Conservation (phyloP, 2,329 filamentous ascomycete genomes). For the Alternaria tenuissima region DNA sequence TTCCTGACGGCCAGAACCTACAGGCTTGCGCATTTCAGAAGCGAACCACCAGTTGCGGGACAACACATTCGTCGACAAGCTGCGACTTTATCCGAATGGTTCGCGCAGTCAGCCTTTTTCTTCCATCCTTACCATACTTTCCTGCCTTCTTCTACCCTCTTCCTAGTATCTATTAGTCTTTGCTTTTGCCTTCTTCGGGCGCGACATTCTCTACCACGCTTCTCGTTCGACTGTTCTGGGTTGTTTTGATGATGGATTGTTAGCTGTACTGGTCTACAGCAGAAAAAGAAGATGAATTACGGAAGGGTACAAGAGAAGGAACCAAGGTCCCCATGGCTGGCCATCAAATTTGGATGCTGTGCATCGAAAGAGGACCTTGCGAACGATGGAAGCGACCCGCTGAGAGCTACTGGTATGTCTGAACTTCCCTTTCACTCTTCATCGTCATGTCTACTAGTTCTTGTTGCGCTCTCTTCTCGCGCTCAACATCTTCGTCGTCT, state of each 20-base stretch:
- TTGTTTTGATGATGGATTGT: slow-evolving; percentile 24
- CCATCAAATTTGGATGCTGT: slow-evolving; percentile 51
- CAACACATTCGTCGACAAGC: slow-evolving; percentile 21
- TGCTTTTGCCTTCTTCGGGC: slow-evolving; percentile 19
- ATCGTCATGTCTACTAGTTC: background rate
- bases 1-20: slow-evolving; percentile 31
- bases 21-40: slow-evolving; percentile 24
- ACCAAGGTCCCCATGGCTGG: slow-evolving; percentile 42
- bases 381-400: slow-evolving; percentile 31
- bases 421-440: slow-evolving; percentile 12
- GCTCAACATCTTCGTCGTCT: background rate
- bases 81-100: slow-evolving; percentile 10
- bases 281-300: slow-evolving; percentile 28
- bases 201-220: slow-evolving; percentile 11
- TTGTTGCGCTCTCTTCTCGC: background rate
- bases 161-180: slow-evolving; percentile 13
- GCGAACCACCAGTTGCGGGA: slow-evolving; percentile 18
- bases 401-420: slow-evolving; percentile 41
- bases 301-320: slow-evolving; percentile 26
- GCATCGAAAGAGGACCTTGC: slow-evolving; percentile 43
- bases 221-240: slow-evolving; percentile 11
- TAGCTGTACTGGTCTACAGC: slow-evolving; percentile 42
- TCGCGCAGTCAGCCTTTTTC: slow-evolving; percentile 10
- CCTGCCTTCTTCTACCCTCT: slow-evolving; percentile 11
- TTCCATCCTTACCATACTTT: slow-evolving; percentile 5